Conservation (phyloP, 495 filamentous ascomycete species). For the Hypoxylon lienhwacheense region DNA sequence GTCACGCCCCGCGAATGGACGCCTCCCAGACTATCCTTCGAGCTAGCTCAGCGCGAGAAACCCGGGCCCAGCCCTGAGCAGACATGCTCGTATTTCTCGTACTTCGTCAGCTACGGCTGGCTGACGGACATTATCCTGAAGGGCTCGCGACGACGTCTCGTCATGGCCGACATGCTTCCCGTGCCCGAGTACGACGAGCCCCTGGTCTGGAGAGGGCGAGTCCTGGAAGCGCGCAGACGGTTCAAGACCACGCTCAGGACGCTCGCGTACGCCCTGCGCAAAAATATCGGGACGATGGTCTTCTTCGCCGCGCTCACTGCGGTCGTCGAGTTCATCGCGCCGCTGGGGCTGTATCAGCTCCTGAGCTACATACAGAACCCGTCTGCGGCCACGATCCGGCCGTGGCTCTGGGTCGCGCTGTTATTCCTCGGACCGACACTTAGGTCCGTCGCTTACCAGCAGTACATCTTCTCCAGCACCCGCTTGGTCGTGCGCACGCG, state of each 20-base stretch:
- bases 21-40: slow-evolving; percentile 1
- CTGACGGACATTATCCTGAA: slow-evolving; percentile 42
- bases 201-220: slow-evolving; percentile 30
- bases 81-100: slow-evolving; percentile 56
- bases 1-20: slow-evolving; percentile 5
- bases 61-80: slow-evolving; percentile 74
- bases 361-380: slow-evolving; percentile 1
- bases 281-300: slow-evolving; percentile 1
- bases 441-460: slow-evolving; percentile 1
- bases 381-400: background rate
- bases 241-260: background rate
- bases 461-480: slow-evolving; percentile 1
- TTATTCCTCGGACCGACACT: slow-evolving; percentile 1
- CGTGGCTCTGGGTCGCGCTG: background rate
- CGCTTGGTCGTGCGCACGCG: background rate
- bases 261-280: background rate
- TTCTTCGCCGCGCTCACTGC: background rate
- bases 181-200: slow-evolving; percentile 42
- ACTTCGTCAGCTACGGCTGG: slow-evolving; percentile 44
- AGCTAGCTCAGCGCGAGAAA: slow-evolving; percentile 46
- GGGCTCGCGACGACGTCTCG: slow-evolving; percentile 35
- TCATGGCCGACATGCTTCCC: slow-evolving; percentile 40
- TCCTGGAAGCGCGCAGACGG: slow-evolving; percentile 29
- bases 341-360: background rate
- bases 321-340: background rate